Evolutionary conservation across 1,139 yeast species (phyloP), one percentile per base, ranked within the genome.

Genomic region (Komagataea norvegica): DNA sequence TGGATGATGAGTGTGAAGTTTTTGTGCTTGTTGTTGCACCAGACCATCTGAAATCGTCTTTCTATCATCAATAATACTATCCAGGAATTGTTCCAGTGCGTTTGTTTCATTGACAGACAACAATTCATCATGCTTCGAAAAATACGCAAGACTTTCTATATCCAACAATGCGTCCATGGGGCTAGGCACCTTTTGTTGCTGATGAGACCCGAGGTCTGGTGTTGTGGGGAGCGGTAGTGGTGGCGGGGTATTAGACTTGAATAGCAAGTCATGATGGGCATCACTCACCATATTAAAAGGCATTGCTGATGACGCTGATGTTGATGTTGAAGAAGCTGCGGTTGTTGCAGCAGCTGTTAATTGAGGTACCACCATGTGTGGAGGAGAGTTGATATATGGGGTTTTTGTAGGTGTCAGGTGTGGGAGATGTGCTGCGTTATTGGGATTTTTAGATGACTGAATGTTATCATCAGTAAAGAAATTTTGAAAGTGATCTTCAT

Each of bases 71-170:
- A 65, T 67, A 25, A 65, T 62, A 29, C 67, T 61, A 38, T 65
- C 70, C 21, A 65, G 51, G 37, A 65, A 64, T 13, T 56, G 55
- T 34, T 64, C 68, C 27, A 65, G 40, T 0, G 66, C 68, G 10
- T 58, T 52, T 3, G 64, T 46, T 37, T 65, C 70, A 38, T 52
- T 49, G 6, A 40, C 51, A 2, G 55, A 48, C 8, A 53, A 46
- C 27, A 45, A 43, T 19, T 39, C 45, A 24, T 40, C 44, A 24
- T 31, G 17, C 16, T 35, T 32, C 4, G 33, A 25, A 25, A 41
- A 43, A 24, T 37, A 32, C 9, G 39, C 34, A 2, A 43, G 20
- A 11, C 33, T 34, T 16, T 40, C 44, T 9, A 43, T 26, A 25
- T 45, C 38, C 5, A 29, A 11, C 23, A 33, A 11, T 13, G 17